These are phyloP conservation scores for Russula compacta DNA, from an alignment of 768 basidiomycete species.

Conservation along the genomic window DNA sequence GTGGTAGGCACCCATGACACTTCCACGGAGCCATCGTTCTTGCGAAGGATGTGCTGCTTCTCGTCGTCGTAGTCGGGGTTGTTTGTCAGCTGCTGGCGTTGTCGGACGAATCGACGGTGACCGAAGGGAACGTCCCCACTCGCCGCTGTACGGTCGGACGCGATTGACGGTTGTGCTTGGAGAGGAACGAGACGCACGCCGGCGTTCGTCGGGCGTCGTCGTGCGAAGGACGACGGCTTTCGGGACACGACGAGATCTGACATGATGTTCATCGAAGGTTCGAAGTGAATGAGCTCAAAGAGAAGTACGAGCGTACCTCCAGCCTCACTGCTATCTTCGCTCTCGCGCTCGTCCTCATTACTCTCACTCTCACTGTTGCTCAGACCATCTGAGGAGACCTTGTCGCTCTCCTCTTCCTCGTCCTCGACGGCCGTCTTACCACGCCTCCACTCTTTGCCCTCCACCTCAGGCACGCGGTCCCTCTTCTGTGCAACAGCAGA, in stretches of 20 bases:
- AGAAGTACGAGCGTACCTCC: slow-evolving; percentile 25
- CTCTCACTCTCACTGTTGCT: slow-evolving; percentile 24
- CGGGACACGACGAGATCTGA: neutral
- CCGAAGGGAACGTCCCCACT: slow-evolving; percentile 59
- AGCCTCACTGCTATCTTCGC: slow-evolving; percentile 40
- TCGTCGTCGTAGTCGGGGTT: neutral
- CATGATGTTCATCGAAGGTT: neutral
- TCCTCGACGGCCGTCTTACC: slow-evolving; percentile 26
- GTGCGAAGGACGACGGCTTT: neutral
- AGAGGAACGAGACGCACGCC: slow-evolving; percentile 62
- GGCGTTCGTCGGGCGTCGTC: slow-evolving; percentile 33
- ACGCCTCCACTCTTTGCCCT: slow-evolving; percentile 16
- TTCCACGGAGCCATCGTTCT: slow-evolving; percentile 65
- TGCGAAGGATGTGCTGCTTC: slow-evolving; percentile 19
- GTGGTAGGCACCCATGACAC: slow-evolving; percentile 70
- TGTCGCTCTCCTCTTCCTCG: slow-evolving; percentile 79
- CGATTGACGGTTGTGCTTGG: slow-evolving; percentile 33
- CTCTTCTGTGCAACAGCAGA: slow-evolving; percentile 55
- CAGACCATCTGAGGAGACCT: slow-evolving; percentile 37
- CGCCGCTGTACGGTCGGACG: slow-evolving; percentile 26
- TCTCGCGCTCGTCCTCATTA: slow-evolving; percentile 11
- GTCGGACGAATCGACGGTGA: slow-evolving; percentile 40
- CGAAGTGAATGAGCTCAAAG: neutral
- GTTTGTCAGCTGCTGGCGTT: neutral
- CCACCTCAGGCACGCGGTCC: slow-evolving; percentile 7